Percentiles rank a stretch among this genome's conserved stretches.
Evolutionary conservation across 164 flowering plant genomes (phyloP).

Genomic region (Vitis amurensis): DNA sequence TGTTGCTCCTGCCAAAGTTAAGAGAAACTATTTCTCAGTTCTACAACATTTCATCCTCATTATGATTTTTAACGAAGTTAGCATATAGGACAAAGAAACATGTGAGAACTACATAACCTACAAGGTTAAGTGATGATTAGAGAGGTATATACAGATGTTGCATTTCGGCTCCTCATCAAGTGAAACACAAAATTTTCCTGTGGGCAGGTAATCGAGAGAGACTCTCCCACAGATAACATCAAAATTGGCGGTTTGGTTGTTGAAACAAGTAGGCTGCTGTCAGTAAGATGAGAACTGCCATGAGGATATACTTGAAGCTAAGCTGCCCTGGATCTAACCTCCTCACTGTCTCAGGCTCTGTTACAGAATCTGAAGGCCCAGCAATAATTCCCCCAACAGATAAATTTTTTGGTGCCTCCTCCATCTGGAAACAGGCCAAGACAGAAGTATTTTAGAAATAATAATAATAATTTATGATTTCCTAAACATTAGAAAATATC

Average conservation of each 20-base stretch:
- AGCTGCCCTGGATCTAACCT: slow-evolving; percentile 60
- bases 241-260: slow-evolving; percentile 20
- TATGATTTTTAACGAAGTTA: not conserved
- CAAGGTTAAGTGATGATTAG: not conserved
- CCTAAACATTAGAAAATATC: no score
- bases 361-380: slow-evolving; percentile 17
- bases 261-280: slow-evolving; percentile 30
- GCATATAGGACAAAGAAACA: not conserved
- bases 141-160: not conserved
- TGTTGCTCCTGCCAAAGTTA: not conserved
- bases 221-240: slow-evolving; percentile 8
- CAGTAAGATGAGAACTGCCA: slow-evolving; percentile 38
- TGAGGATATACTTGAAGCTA: slow-evolving; percentile 39
- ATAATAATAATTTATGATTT: no score
- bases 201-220: not conserved
- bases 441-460: not conserved
- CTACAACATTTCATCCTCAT: not conserved
- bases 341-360: slow-evolving; percentile 44
- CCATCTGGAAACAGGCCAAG: slow-evolving; percentile 26
- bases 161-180: not conserved
- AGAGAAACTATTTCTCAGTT: not conserved
- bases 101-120: not conserved
- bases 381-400: slow-evolving; percentile 20
- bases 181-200: not conserved
- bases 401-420: slow-evolving; percentile 15